Base-by-base conservation (phyloP, 2,329 filamentous ascomycete genomes). In the Trichoderma afroharzianum region DNA sequence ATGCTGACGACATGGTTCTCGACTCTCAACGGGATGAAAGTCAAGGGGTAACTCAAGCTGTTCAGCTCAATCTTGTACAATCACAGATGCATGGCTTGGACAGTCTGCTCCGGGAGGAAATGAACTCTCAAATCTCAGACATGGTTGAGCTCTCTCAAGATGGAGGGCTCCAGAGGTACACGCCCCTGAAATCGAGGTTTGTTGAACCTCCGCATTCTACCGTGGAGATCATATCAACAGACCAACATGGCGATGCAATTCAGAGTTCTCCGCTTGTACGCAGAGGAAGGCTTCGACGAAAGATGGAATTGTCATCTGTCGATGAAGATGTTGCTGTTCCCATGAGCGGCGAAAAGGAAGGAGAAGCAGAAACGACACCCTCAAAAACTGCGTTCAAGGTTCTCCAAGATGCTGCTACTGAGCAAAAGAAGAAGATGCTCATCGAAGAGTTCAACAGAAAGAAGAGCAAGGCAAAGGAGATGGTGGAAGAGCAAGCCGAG, bases 401-500 rank as follows among this genome's bases (percentile, higher is more conserved):
- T 43, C 89, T 97, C 88, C 89, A 88, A 75, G 91, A 91, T 77
- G 90, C 87, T 4, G 87, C 88, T 53, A 86, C 83, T 73, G 83
- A 83, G 76, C 82, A 86, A 77, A 87, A 88, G 76, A 88, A 88
- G 76, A 85, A 86, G 66, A 82, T 83, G 6, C 77, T 78, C 9
- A 78, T 80, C n/a, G 84, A 87, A 18, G 84, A 85, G 1, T 97
- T 94, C 76, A 88, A 97, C 82, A 93, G 92, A 81, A 95, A 94
- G 81, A 95, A 92, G 80, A 97, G 93, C 82, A 91, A 93, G 78
- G 95, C 95, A 0, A 94, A 91, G 77, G 91, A 92, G 28, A 93
- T 97, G 87, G 87, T 99, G 47, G 89, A 98, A 75, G 96, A 98
- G 75, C 94, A 97, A 79, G 95, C 96, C 73, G 93, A 97, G 77